Base-by-base conservation (phyloP, 345 rosid species). In the Microcos paniculata region DNA sequence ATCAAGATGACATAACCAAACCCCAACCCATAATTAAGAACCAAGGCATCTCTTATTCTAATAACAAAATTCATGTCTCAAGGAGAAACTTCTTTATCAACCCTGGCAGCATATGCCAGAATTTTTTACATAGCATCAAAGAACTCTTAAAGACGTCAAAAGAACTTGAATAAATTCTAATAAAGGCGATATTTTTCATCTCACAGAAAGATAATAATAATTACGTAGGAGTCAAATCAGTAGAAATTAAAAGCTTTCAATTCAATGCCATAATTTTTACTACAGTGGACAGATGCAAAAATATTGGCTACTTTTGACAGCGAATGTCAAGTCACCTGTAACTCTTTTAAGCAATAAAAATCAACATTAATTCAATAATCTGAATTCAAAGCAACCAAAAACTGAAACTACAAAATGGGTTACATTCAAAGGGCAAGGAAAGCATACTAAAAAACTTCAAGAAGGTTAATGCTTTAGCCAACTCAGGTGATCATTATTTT, bases 261-360 rank as follows among this genome's bases (percentile, higher is more conserved):
- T 26, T 42, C 23, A 67, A 67, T 8, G 23, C 56, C 55, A 26
- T 38, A 67, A 23, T 8, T 67, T 67, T 46, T 46, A 67, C 38
- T 1, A 26, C 38, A 43, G 35, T 23, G 33, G 45, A 24, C 12
- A 45, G 46, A 68, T 28, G 13, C 40, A 48, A 43, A 23, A 40
- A 48, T 33, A 28, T 14, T 21, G 21, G 21, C 51, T 67, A 26
- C 53, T 46, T 66, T 24, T 66, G 55, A 26, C 48, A 68, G 72
- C 26, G 48, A 69, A 69, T 19, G 49, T 18, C 26, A 69, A 69
- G 58, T 28, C 58, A 48, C 42, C 23, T 48, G 9, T 68, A 46
- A 46, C 38, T 45, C 56, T 67, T n/a, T 67, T 19, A 48, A 48
- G 72, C 40, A 68, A 48, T 16, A 68, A 68, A 68, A 68, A 15